A percentile compares a stretch with the other conserved stretches of the same genome.
phyloP scores from a whole-genome alignment of 2,329 filamentous ascomycete species.

The Stenocarpella maydis region DNA sequence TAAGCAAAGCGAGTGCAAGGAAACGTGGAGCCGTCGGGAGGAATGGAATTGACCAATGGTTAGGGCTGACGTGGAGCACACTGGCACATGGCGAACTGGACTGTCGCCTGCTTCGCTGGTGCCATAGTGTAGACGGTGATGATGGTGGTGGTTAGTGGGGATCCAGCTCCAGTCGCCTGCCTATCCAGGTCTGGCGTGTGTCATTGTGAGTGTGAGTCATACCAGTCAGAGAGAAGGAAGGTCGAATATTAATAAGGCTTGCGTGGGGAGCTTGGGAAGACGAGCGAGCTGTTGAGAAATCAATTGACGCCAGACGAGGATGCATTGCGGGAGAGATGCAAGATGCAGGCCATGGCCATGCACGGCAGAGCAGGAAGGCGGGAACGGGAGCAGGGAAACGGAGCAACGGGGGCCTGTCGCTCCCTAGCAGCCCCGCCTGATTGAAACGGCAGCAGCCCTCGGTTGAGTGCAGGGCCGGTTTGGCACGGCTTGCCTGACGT shows the following conservation, averaged over 20 bases:
- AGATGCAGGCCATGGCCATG: background rate
- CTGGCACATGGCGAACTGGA: background rate
- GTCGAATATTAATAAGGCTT: no score
- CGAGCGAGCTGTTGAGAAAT: background rate
- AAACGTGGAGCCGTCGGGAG: slow-evolving; percentile 16
- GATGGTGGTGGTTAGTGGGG: background rate
- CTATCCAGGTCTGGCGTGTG: no score
- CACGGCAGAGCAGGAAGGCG: background rate
- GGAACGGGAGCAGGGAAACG: background rate
- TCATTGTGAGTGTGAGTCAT: slow-evolving; percentile 7
- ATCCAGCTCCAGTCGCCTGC: background rate
- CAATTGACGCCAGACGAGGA: background rate
- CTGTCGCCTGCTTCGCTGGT: slow-evolving; percentile 1
- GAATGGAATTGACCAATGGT: slow-evolving; percentile 26
- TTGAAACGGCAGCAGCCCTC: slow-evolving; percentile 23
- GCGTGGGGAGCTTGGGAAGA: no score
- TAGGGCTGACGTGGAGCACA: slow-evolving; percentile 22
- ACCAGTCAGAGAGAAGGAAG: background rate
- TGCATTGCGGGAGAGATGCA: background rate
- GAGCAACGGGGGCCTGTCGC: slow-evolving; percentile 20
- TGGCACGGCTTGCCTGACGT: background rate
- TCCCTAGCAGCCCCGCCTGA: slow-evolving; percentile 19
- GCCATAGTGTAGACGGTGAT: background rate
- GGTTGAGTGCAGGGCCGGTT: slow-evolving; percentile 22
- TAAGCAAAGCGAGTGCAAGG: background rate